These are phyloP conservation scores for Dorcoceras hygrometricum DNA, from an alignment of 257 asterid genomes.

Conservation along the genomic window DNA sequence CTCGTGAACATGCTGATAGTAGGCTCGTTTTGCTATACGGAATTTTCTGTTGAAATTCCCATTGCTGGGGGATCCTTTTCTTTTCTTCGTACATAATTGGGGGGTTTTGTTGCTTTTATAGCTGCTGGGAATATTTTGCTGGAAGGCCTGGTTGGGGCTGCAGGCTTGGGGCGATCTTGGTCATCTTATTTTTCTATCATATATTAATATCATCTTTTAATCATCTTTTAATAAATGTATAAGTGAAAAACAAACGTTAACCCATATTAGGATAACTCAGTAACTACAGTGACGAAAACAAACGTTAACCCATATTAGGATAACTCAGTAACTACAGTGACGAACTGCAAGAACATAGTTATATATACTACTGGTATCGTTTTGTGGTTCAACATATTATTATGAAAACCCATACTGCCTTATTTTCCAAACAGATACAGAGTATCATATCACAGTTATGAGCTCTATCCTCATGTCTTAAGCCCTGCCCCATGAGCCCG, in stretches of 20 bases:
- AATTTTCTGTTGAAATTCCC: conserved; percentile 86
- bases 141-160: conserved; percentile 90
- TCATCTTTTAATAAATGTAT: no score
- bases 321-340: no score
- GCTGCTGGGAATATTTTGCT: conserved; percentile 86
- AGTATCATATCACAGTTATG: not conserved
- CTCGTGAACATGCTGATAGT: no score
- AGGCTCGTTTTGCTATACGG: conserved; percentile 85
- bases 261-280: no score
- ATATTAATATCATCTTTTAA: no score
- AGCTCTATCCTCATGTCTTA: no score
- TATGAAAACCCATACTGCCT: not conserved
- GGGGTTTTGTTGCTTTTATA: conserved; percentile 82
- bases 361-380: no score
- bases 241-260: no score
- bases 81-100: conserved; percentile 76
- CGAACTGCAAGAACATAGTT: no score
- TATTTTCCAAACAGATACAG: not conserved
- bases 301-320: no score
- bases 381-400: not conserved
- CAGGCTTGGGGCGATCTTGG: conserved; percentile 96
- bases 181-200: conserved; percentile 73
- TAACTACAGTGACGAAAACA: no score
- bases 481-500: no score
- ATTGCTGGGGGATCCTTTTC: conserved; percentile 95